Conservation (phyloP, 306 rosid genomes). For the Vicia sativa region DNA sequence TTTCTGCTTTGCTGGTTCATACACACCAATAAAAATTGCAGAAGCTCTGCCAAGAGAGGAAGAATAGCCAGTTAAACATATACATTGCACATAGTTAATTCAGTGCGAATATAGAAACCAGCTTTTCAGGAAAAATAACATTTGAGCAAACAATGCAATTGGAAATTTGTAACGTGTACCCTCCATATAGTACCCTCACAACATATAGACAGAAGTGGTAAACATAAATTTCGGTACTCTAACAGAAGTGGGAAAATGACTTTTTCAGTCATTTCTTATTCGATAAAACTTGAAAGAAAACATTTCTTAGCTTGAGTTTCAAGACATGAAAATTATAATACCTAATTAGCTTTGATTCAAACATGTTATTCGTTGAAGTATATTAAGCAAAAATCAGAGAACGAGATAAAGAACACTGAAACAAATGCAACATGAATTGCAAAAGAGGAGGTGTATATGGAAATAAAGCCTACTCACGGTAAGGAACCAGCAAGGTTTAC, state of each 20-base stretch:
- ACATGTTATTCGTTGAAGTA: constrained; percentile 11
- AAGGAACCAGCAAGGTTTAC: constrained; percentile 94
- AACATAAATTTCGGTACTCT: constrained; percentile 12
- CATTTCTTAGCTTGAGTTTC: constrained; percentile 5
- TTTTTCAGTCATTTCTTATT: constrained; percentile 27
- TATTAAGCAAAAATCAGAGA: constrained; percentile 15
- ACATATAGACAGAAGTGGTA: background rate
- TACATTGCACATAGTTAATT: constrained; percentile 6
- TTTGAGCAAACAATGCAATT: background rate
- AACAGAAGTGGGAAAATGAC: background rate
- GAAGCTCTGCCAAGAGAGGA: constrained; percentile 62
- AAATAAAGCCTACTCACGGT: constrained; percentile 68
- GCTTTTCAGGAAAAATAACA: background rate
- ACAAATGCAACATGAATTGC: background rate
- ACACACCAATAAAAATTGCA: constrained; percentile 79
- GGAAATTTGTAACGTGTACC: too few relatives aligned
- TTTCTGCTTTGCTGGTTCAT: constrained; percentile 77
- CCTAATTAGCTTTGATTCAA: background rate
- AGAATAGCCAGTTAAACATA: constrained; percentile 35
- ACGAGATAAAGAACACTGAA: constrained; percentile 2
- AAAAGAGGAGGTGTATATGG: constrained; percentile 1
- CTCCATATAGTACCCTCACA: background rate
- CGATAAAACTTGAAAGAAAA: constrained; percentile 9
- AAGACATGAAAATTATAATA: constrained; percentile 2
- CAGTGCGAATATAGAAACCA: background rate